Conservation (phyloP, 2,329 filamentous ascomycete genomes). For the Corinectria fuckeliana region DNA sequence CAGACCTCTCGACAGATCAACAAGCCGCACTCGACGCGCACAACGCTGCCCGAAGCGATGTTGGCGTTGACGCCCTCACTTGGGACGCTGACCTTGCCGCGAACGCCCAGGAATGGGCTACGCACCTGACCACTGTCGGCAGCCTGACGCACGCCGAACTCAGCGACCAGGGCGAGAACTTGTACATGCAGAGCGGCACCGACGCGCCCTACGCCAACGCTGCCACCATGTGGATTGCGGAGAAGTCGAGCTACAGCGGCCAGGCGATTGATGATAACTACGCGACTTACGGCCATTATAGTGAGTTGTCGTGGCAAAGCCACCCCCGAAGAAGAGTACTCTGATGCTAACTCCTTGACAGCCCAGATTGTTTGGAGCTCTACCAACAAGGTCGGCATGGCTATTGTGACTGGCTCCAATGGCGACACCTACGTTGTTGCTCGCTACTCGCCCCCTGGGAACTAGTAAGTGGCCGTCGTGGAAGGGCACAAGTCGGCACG, state of each 20-base stretch:
- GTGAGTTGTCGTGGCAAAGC: slow-evolving; percentile 2
- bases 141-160: slow-evolving; percentile 27
- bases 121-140: slow-evolving; percentile 28
- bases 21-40: slow-evolving; percentile 34
- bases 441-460: slow-evolving; percentile 35
- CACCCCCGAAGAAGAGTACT: neutral
- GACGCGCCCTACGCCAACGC: slow-evolving; percentile 26
- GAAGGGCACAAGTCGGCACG: neutral
- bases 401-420: slow-evolving; percentile 20
- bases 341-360: neutral
- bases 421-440: slow-evolving; percentile 31
- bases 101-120: slow-evolving; percentile 35
- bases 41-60: slow-evolving; percentile 32
- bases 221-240: slow-evolving; percentile 26
- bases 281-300: slow-evolving; percentile 35
- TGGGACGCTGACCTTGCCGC: slow-evolving; percentile 34
- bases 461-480: slow-evolving; percentile 31
- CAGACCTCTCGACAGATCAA: slow-evolving; percentile 27
- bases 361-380: slow-evolving; percentile 34
- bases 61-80: slow-evolving; percentile 24
- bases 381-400: slow-evolving; percentile 37
- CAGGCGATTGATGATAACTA: slow-evolving; percentile 30
- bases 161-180: slow-evolving; percentile 33
- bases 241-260: slow-evolving; percentile 34
- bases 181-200: slow-evolving; percentile 28